Evolutionary conservation across 805 yeast species (phyloP).

Genomic region (Myxozyma geophila): DNA sequence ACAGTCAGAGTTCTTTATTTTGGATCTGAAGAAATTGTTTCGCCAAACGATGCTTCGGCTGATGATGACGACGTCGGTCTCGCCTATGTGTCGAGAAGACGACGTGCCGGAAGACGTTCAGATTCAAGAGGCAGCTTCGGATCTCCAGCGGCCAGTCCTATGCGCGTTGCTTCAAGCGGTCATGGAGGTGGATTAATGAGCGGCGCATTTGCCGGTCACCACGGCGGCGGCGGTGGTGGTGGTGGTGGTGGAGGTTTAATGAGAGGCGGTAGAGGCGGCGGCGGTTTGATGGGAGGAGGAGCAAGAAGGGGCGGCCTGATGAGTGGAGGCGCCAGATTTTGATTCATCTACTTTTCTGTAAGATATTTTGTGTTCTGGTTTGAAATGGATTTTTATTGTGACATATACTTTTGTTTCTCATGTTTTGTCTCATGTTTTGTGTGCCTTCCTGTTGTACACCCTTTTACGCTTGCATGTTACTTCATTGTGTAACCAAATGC

Average conservation of each 20-base stretch:
- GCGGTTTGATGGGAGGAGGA: slow-evolving; percentile 28
- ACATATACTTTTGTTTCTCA: not conserved
- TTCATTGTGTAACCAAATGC: not conserved
- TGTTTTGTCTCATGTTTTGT: not conserved
- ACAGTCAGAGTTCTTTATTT: slow-evolving; percentile 70
- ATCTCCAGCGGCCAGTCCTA: slow-evolving; percentile 5
- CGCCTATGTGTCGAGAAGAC: slow-evolving; percentile 30
- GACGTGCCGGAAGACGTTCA: slow-evolving; percentile 28
- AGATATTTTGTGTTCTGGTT: slow-evolving; percentile 1
- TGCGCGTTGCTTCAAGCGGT: slow-evolving; percentile 3
- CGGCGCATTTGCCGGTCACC: slow-evolving; percentile 15
- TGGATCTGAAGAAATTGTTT: slow-evolving; percentile 74
- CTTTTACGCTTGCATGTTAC: not conserved
- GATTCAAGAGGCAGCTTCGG: slow-evolving; percentile 28
- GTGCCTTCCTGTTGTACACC: not conserved
- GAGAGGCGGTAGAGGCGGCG: slow-evolving; percentile 15
- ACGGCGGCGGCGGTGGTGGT: slow-evolving; percentile 1
- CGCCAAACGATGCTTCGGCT: slow-evolving; percentile 53
- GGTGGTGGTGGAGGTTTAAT: slow-evolving; percentile 15
- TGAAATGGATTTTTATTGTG: slow-evolving; percentile 4
- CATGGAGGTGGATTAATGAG: slow-evolving; percentile 30
- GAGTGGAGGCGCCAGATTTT: not conserved
- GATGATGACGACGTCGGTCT: slow-evolving; percentile 44
- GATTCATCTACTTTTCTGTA: not conserved
- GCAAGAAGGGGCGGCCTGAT: slow-evolving; percentile 11